Conservation (phyloP, 1,284 basidiomycete species). For the Boletus semigastroideus region DNA sequence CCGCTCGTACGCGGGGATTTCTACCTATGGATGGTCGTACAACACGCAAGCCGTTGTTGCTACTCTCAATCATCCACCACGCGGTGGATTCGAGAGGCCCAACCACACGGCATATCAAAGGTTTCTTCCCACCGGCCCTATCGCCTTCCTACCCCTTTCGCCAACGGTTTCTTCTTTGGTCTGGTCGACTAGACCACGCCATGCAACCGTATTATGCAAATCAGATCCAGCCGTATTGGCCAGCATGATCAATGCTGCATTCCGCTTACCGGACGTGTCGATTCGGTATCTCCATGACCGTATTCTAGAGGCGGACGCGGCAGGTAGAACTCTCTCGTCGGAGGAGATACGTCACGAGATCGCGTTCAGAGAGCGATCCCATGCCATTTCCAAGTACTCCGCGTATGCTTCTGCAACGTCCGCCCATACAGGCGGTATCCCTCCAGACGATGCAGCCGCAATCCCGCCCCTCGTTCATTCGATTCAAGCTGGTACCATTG, state of each 20-base stretch:
- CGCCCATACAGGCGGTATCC: slow-evolving; percentile 47
- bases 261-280: slow-evolving; percentile 80
- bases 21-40: slow-evolving; percentile 92
- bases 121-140: slow-evolving; percentile 93
- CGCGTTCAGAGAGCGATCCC: slow-evolving; percentile 65
- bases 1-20: slow-evolving; percentile 81
- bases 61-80: slow-evolving; percentile 73
- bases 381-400: slow-evolving; percentile 60
- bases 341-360: slow-evolving; percentile 59
- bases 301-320: slow-evolving; percentile 53
- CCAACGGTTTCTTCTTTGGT: slow-evolving; percentile 84
- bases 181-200: slow-evolving; percentile 86
- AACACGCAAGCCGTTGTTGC: slow-evolving; percentile 90
- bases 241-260: slow-evolving; percentile 88
- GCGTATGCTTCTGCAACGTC: slow-evolving; percentile 53
- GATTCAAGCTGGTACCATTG: slow-evolving; percentile 76
- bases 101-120: slow-evolving; percentile 91
- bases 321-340: slow-evolving; percentile 44
- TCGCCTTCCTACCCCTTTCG: slow-evolving; percentile 90
- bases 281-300: slow-evolving; percentile 68
- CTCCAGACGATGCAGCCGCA: slow-evolving; percentile 58
- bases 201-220: slow-evolving; percentile 74
- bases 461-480: slow-evolving; percentile 77
- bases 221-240: slow-evolving; percentile 67
- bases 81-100: slow-evolving; percentile 54